Evolutionary conservation across 345 rosid genomes (phyloP).

Genomic region (Gossypium anomalum): DNA sequence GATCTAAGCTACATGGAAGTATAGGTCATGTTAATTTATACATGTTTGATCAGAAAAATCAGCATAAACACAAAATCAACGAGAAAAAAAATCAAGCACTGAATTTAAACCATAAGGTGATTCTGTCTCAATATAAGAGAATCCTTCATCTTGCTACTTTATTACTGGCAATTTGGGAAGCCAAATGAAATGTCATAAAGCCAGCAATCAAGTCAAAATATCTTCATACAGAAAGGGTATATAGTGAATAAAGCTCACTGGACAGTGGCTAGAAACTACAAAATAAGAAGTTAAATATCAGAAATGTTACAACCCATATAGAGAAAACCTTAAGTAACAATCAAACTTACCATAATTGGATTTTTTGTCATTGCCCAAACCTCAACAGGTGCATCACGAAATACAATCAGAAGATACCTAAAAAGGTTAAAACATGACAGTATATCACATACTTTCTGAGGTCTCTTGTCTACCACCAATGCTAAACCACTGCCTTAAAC

Average conservation of each 20-base stretch:
- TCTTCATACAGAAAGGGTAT: not conserved
- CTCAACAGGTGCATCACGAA: constrained; percentile 98
- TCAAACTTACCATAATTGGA: constrained; percentile 81
- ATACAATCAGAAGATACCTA: constrained; percentile 96
- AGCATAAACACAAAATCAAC: constrained; percentile 2
- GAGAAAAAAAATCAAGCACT: not conserved
- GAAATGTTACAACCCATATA: not conserved
- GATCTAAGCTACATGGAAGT: constrained; percentile 94
- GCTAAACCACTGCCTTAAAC: not conserved
- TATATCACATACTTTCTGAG: not conserved
- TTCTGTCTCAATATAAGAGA: not conserved
- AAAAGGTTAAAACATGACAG: constrained; percentile 21
- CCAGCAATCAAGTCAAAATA: not conserved
- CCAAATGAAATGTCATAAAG: not conserved
- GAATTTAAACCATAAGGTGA: not conserved
- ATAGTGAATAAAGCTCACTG: not conserved
- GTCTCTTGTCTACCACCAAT: not conserved
- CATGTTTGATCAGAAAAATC: not conserved
- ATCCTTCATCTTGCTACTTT: constrained; percentile 5
- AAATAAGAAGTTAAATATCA: not conserved
- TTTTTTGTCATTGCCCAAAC: constrained; percentile 99
- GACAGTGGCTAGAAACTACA: not conserved
- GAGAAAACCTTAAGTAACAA: constrained; percentile 9
- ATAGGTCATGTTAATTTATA: constrained; percentile 15
- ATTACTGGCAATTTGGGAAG: not conserved